phyloP scores from a whole-genome alignment of 2,329 filamentous ascomycete genomes.

The Monosporascus ibericus region DNA sequence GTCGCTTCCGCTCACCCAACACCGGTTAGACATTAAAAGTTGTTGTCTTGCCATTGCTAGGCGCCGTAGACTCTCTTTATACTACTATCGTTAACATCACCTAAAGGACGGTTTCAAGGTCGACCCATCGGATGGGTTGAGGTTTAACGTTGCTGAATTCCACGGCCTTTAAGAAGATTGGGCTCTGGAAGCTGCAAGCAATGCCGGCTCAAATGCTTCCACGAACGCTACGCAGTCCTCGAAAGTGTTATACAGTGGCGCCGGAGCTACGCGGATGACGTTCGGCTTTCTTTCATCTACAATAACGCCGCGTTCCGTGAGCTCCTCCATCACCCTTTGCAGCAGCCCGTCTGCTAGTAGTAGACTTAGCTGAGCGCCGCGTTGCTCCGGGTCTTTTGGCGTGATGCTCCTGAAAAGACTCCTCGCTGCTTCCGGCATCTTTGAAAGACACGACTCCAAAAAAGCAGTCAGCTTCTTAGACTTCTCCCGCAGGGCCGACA shows the following conservation, averaged over 20 bases:
- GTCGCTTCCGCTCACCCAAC: no score
- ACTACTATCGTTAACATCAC: no score
- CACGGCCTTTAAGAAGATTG: not conserved
- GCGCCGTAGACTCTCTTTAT: no score
- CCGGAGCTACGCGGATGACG: slow-evolving; percentile 68
- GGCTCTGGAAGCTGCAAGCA: slow-evolving; percentile 16
- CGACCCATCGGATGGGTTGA: no score
- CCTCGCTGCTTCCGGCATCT: slow-evolving; percentile 26
- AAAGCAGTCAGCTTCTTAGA: slow-evolving; percentile 63
- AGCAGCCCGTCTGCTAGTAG: slow-evolving; percentile 55
- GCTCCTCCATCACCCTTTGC: slow-evolving; percentile 51
- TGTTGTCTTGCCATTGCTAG: no score
- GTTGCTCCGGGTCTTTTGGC: slow-evolving; percentile 53
- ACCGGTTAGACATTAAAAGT: no score
- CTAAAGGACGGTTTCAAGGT: no score
- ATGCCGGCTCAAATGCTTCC: slow-evolving; percentile 28
- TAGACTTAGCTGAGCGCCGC: slow-evolving; percentile 66
- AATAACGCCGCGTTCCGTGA: slow-evolving; percentile 59
- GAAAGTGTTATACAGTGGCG: slow-evolving; percentile 70
- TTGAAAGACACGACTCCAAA: slow-evolving; percentile 54
- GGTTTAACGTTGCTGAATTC: not conserved
- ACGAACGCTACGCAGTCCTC: slow-evolving; percentile 57
- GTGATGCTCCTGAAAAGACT: slow-evolving; percentile 56
- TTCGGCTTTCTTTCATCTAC: slow-evolving; percentile 71
- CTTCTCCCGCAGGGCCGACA: slow-evolving; percentile 57